A percentile compares a stretch with the other conserved stretches of the same genome.
Evolutionary conservation across 2,329 filamentous ascomycete species (phyloP).

Genomic region (Stachybotrys chlorohalonatus): DNA sequence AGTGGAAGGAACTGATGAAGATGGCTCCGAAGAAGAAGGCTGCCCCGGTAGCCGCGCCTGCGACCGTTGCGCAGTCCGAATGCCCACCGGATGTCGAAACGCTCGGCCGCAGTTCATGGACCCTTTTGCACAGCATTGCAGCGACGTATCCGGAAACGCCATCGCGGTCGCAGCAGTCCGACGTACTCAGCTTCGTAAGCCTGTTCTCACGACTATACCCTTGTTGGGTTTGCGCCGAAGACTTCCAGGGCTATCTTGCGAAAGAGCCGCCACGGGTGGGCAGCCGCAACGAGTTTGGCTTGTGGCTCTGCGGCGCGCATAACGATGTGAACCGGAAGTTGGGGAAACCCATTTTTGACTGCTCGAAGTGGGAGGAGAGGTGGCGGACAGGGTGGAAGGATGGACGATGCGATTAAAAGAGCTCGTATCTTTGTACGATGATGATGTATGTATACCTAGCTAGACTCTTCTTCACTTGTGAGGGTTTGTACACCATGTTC

Average conservation of each 20-base stretch:
- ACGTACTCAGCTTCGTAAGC: conserved; percentile 69
- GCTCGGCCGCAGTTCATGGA: conserved; percentile 86
- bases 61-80: conserved; percentile 35
- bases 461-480: not conserved
- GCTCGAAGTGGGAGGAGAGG: conserved; percentile 80
- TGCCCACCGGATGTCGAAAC: conserved; percentile 86
- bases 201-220: conserved; percentile 85
- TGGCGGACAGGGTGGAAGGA: conserved; percentile 87
- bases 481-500: too few species aligned
- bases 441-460: not conserved
- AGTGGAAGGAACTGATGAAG: conserved; percentile 48
- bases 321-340: conserved; percentile 85
- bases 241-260: conserved; percentile 76
- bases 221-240: conserved; percentile 90
- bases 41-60: conserved; percentile 20
- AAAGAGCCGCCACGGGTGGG: conserved; percentile 55
- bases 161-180: conserved; percentile 57
- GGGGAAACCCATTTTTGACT: conserved; percentile 88
- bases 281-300: conserved; percentile 61
- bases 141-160: conserved; percentile 73
- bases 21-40: conserved; percentile 24
- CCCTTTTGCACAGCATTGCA: conserved; percentile 82
- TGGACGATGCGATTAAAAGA: conserved; percentile 46
- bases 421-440: not conserved
- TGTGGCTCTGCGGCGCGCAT: conserved; percentile 78